Evolutionary conservation across 2,329 filamentous ascomycete species (phyloP), one percentile per base, ranked within the genome.

Genomic region (Knoxdaviesia capensis): DNA sequence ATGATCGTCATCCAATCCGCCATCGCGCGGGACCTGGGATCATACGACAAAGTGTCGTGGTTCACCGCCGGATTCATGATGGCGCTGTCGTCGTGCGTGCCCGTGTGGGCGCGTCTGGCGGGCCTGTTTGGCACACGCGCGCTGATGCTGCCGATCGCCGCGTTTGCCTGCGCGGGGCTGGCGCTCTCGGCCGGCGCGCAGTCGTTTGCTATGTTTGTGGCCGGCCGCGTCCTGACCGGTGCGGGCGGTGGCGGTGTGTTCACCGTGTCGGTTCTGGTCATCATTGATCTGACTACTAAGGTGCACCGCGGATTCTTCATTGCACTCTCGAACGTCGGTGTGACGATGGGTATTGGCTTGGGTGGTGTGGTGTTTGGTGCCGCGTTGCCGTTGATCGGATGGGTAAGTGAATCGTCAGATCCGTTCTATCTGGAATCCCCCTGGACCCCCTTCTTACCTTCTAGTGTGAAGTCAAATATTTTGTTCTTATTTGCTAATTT

Each of bases 1-100:
- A 77, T 92, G 53, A 82, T 81, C 5, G 87, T 85, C 43, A 81
- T 80, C 2, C 84, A 90, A 58, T 82, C 77, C 6, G 66, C 66
- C 40, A 83, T 92, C 48, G 82, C 83, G 2, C 69, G 68, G 6
- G 82, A 88, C 48, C 64, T 92, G 2, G 66, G 82, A 56, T 73
- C 80, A 1, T 86, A 84, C 51, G 74, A 77, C 43, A 63, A 74
- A 43, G 76, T 75, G 34, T 80, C 74, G 56, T 92, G 83, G 83
- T 85, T 90, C 54, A 85, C 80, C 6, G 83, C 80, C 32, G 67
- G 78, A 3, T 92, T 84, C 54, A 65, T 90, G 39, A 66, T 72
- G 46, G 55, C 62, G 49, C 65, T 66, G 69, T 83, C 69, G 31
- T 68, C 65, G 8, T 58, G 81, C 8, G 71, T 77, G 0, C 82